A percentile compares a stretch with the other conserved stretches of the same genome.
phyloP scores from a whole-genome alignment of 176 grass and related monocot species.

The Guadua angustifolia region DNA sequence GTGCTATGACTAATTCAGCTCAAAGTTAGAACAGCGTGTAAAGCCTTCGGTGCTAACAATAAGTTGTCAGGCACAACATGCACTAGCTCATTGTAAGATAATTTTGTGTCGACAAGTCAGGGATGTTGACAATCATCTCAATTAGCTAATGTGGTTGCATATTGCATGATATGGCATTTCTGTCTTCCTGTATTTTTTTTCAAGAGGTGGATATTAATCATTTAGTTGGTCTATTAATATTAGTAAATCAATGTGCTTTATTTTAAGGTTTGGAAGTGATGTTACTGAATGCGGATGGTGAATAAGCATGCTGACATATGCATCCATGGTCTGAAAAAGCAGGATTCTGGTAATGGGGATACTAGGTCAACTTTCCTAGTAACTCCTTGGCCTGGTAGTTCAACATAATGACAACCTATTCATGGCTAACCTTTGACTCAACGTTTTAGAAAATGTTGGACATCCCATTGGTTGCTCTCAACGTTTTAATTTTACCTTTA shows the following conservation, averaged over 20 bases:
- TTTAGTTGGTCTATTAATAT: slow-evolving; percentile 7
- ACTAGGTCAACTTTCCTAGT: slow-evolving; percentile 3
- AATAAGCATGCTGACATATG: slow-evolving; percentile 16
- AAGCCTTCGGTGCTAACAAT: slow-evolving; percentile 22
- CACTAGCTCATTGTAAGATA: slow-evolving; percentile 4
- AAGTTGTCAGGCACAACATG: slow-evolving; percentile 1
- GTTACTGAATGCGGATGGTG: background rate
- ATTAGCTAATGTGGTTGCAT: slow-evolving; percentile 1
- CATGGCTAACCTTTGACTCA: background rate
- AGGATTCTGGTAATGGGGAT: background rate
- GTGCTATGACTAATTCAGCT: slow-evolving; percentile 10
- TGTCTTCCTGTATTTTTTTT: slow-evolving; percentile 23
- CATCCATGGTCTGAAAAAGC: background rate
- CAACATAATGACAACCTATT: background rate
- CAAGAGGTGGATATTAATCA: background rate
- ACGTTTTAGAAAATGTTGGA: slow-evolving; percentile 18
- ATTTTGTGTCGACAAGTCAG: slow-evolving; percentile 3
- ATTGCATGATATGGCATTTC: slow-evolving; percentile 16
- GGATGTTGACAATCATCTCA: slow-evolving; percentile 25
- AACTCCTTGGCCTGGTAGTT: background rate
- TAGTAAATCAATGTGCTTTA: slow-evolving; percentile 20
- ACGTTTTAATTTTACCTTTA: background rate
- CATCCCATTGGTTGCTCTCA: background rate
- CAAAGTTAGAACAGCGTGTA: slow-evolving; percentile 16
- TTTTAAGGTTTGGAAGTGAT: slow-evolving; percentile 9